Percentiles rank a stretch among this genome's conserved stretches.
These are phyloP conservation scores for Saksenaea vasiformis DNA, from an alignment of 371 early-diverging fungal genomes.

Conservation along the genomic window DNA sequence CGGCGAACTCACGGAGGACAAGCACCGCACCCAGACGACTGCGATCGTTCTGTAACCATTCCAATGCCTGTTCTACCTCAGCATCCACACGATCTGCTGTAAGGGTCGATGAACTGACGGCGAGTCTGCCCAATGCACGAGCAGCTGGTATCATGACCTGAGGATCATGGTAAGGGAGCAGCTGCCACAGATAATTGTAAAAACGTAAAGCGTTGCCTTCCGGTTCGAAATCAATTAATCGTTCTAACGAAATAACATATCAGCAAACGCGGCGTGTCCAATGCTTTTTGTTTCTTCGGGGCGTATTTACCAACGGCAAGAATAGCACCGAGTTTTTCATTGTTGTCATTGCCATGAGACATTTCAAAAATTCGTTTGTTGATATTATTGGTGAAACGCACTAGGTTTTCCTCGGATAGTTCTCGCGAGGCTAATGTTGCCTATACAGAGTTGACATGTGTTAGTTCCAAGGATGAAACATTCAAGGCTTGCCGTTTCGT, in stretches of 20 bases:
- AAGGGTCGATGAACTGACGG: constrained; percentile 74
- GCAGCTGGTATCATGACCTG: constrained; percentile 85
- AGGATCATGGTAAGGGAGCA: constrained; percentile 82
- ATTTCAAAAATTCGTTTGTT: constrained; percentile 77
- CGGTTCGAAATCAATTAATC: constrained; percentile 82
- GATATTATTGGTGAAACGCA: constrained; percentile 73
- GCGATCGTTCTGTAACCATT: constrained; percentile 88
- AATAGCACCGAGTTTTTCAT: constrained; percentile 78
- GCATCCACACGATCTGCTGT: constrained; percentile 87
- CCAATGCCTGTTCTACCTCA: constrained; percentile 86
- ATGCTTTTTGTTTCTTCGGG: too few species aligned
- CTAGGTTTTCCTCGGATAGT: constrained; percentile 66
- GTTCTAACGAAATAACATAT: constrained; percentile 53
- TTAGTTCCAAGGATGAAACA: background rate
- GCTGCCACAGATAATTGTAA: constrained; percentile 83
- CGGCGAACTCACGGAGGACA: constrained; percentile 81
- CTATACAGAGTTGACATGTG: constrained; percentile 28
- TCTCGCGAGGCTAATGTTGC: constrained; percentile 66
- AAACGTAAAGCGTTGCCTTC: constrained; percentile 89
- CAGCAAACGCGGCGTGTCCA: too few species aligned
- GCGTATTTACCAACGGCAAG: constrained; percentile 64
- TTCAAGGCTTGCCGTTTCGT: constrained; percentile 43
- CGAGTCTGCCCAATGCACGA: constrained; percentile 81
- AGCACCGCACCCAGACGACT: constrained; percentile 88
- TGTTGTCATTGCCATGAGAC: constrained; percentile 64